Conservation (phyloP, 116 monocot species). For the Posidonia oceanica region DNA sequence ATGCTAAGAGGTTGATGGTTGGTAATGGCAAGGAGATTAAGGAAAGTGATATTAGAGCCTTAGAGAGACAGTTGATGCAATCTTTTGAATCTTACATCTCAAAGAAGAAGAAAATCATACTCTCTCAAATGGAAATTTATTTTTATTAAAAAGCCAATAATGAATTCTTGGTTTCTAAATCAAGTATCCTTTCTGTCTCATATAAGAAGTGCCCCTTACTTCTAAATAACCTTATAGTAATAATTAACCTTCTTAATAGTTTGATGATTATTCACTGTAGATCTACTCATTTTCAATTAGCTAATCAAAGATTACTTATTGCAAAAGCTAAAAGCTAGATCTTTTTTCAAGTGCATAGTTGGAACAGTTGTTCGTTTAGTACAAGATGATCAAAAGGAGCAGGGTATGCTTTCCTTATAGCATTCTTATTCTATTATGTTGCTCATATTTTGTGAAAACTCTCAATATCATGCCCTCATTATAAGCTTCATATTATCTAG, state of each 20-base stretch:
- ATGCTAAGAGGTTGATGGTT: background rate
- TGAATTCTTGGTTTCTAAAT: too few relatives aligned
- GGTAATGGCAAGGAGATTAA: conserved; percentile 67
- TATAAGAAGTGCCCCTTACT: too few relatives aligned
- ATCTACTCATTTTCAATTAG: background rate
- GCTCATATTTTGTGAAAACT: background rate
- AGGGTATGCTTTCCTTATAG: conserved; percentile 39
- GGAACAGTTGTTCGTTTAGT: conserved; percentile 94
- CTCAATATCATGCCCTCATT: too few relatives aligned
- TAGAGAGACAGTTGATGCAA: conserved; percentile 97
- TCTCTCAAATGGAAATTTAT: conserved; percentile 88
- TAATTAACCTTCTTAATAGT: too few relatives aligned
- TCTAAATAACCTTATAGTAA: too few relatives aligned
- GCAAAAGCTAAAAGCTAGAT: conserved; percentile 85
- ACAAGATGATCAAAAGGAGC: conserved; percentile 94
- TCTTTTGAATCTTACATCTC: conserved; percentile 78
- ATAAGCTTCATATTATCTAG: too few relatives aligned
- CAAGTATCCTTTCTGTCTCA: too few relatives aligned
- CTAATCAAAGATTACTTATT: conserved; percentile 6
- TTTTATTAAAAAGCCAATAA: too few relatives aligned
- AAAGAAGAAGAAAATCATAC: conserved; percentile 95
- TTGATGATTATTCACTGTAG: too few relatives aligned
- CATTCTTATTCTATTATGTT: background rate
- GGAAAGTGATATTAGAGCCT: conserved; percentile 77
- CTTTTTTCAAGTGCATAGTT: conserved; percentile 81